Conservation (phyloP, 306 rosid genomes). For the Elaeagnus macrophylla region DNA sequence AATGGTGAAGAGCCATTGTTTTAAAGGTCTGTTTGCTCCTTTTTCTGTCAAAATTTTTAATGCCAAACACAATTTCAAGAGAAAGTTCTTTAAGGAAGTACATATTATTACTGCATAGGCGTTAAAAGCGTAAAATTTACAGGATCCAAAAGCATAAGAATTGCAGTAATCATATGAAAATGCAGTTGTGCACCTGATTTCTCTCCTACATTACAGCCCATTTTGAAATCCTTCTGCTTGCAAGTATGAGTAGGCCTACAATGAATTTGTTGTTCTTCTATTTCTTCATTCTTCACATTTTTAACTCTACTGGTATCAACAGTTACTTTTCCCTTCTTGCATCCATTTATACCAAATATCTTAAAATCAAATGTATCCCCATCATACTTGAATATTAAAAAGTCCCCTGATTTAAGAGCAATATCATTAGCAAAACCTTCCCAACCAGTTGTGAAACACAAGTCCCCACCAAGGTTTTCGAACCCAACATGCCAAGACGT, state of each 20-base stretch:
- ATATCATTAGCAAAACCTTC: conserved; percentile 4
- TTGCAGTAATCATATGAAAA: not conserved
- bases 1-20: not conserved
- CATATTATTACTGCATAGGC: too few species aligned
- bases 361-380: conserved; percentile 4
- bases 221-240: not conserved
- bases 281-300: not conserved
- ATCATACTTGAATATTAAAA: conserved; percentile 5
- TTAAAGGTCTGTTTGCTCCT: not conserved
- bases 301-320: not conserved
- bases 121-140: too few species aligned
- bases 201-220: not conserved
- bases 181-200: not conserved
- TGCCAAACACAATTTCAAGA: too few species aligned
- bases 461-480: not conserved
- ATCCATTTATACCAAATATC: conserved; percentile 6
- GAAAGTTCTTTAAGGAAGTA: too few species aligned
- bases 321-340: not conserved
- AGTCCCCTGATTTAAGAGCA: conserved; percentile 11
- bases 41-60: too few species aligned
- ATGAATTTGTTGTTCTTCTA: not conserved
- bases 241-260: not conserved
- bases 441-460: conserved; percentile 18
- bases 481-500: conserved; percentile 13
- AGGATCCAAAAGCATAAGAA: too few species aligned